These are phyloP conservation scores for Stephanodiscus triporus DNA, from an alignment of 108 stramenopile species.

Conservation along the genomic window DNA sequence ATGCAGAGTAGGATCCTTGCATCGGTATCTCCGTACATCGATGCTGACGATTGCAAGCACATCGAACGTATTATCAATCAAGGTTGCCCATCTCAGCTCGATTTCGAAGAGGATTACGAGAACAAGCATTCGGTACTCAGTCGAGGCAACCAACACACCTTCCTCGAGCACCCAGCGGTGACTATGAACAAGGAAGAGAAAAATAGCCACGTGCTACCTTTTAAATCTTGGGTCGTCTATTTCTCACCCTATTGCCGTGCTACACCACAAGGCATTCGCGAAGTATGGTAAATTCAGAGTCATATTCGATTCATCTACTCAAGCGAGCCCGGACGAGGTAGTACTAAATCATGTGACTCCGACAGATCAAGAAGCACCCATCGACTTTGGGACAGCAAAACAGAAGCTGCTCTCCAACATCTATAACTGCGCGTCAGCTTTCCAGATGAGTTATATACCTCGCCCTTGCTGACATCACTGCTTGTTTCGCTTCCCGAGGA, in stretches of 20 bases:
- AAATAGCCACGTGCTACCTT: conserved; percentile 17
- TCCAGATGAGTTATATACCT: conserved; percentile 1
- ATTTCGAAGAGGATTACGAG: background rate
- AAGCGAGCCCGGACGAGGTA: background rate
- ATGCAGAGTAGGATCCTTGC: background rate
- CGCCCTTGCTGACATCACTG: conserved; percentile 3
- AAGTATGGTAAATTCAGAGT: background rate
- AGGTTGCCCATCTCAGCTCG: background rate
- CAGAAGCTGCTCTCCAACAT: background rate
- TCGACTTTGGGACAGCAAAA: conserved; percentile 2
- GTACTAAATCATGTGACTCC: conserved; percentile 1
- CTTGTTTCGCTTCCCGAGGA: conserved; percentile 5
- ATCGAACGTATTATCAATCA: background rate
- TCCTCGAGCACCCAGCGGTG: too few species aligned
- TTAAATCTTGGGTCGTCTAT: background rate
- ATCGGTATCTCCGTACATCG: background rate
- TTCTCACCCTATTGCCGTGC: conserved; percentile 11
- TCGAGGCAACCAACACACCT: conserved; percentile 12
- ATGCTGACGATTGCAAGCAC: too few species aligned
- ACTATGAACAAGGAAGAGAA: conserved; percentile 22
- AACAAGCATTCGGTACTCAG: background rate
- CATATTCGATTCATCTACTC: background rate
- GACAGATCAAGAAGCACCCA: background rate
- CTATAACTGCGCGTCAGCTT: background rate
- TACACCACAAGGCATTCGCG: conserved; percentile 10